These are phyloP conservation scores for Claviceps lovelessii DNA, from an alignment of 2,329 filamentous ascomycete genomes.

Conservation along the genomic window DNA sequence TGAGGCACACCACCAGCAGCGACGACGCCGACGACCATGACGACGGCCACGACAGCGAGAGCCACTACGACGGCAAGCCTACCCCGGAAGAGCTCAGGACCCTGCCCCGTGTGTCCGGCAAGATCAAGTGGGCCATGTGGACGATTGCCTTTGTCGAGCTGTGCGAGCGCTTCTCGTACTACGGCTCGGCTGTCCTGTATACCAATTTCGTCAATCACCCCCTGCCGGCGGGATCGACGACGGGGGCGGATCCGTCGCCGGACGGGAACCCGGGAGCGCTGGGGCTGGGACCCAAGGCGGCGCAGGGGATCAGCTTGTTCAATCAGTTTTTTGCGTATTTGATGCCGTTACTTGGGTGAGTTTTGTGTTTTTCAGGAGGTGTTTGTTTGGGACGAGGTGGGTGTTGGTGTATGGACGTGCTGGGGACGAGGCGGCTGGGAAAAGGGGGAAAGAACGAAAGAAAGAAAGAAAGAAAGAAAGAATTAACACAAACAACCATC, in stretches of 20 bases:
- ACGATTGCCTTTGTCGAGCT: constrained; percentile 60
- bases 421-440: neutral
- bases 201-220: constrained; percentile 49
- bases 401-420: no score
- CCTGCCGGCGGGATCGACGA: constrained; percentile 37
- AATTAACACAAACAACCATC: neutral
- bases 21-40: constrained; percentile 9
- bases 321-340: constrained; percentile 50
- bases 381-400: neutral
- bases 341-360: constrained; percentile 41
- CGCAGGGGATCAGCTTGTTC: constrained; percentile 33
- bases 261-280: constrained; percentile 35
- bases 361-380: neutral
- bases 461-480: neutral
- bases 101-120: constrained; percentile 48
- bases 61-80: constrained; percentile 26
- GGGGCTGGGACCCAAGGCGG: constrained; percentile 42
- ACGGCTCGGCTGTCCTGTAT: constrained; percentile 55
- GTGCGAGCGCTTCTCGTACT: constrained; percentile 67
- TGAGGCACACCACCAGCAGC: neutral
- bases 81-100: constrained; percentile 48
- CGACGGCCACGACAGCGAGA: constrained; percentile 14
- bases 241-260: constrained; percentile 29
- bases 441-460: neutral
- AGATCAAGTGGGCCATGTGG: constrained; percentile 51